These are phyloP conservation scores for Celoporthe dispersa DNA, from an alignment of 2,329 filamentous ascomycete species.

Conservation along the genomic window DNA sequence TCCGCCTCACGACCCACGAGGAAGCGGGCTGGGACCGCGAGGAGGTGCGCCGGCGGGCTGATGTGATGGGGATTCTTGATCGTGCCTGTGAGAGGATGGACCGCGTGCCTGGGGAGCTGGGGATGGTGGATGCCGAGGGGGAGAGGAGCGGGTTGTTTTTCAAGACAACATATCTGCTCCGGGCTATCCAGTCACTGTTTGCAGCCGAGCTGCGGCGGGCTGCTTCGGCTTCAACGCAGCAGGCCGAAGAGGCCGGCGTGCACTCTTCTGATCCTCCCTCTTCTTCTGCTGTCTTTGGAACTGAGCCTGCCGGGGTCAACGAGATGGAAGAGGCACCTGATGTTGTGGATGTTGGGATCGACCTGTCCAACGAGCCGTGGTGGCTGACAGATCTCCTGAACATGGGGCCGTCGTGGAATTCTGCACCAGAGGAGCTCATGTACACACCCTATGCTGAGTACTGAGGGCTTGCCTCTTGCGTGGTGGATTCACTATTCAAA, in stretches of 20 bases:
- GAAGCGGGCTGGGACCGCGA: conserved; percentile 35
- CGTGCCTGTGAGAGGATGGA: conserved; percentile 25
- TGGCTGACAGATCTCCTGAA: conserved; percentile 15
- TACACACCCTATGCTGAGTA: conserved; percentile 12
- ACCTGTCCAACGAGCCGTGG: conserved; percentile 11
- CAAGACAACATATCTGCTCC: conserved; percentile 32
- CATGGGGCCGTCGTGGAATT: conserved; percentile 11
- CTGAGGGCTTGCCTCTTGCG: neutral
- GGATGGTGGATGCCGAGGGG: conserved; percentile 32
- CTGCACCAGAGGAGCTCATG: neutral
- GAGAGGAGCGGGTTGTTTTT: conserved; percentile 33
- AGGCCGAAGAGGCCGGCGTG: neutral
- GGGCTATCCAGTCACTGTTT: conserved; percentile 33
- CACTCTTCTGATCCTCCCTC: neutral
- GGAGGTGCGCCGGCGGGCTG: conserved; percentile 32
- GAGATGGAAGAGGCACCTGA: neutral
- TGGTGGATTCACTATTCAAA: neutral
- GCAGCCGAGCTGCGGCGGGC: conserved; percentile 28
- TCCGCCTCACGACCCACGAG: conserved; percentile 33
- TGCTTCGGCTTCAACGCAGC: neutral
- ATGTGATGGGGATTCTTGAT: conserved; percentile 34
- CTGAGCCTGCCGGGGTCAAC: neutral
- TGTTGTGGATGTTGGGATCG: neutral
- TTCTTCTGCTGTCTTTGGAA: neutral
- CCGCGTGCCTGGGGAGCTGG: conserved; percentile 24